Base-by-base conservation (phyloP, 108 stramenopile genomes). In the Cyclotella sp. region DNA sequence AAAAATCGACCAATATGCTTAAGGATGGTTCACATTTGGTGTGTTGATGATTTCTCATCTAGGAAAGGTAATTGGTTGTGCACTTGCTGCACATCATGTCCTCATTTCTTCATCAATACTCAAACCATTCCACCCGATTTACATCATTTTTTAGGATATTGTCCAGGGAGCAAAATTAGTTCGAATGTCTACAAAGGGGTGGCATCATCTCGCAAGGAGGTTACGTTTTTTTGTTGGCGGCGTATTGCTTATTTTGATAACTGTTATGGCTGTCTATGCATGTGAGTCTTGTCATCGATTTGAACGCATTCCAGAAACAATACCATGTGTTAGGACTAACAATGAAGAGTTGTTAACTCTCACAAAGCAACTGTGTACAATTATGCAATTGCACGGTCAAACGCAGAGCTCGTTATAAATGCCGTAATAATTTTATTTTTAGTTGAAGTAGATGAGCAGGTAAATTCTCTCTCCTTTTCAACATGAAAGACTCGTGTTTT, bases 381-480 rank as follows among this genome's bases (percentile, higher is more conserved):
- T 49, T 11, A 44, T 44, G 75, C 75, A 40, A 75, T 68, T 34
- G 64, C 75, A 18, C 34, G 44, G 19, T 55, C 65, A 16, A 60
- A 75, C 28, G 40, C 75, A 39, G 75, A 75, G 16, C 24, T 75
- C 15, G 66, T 75, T 18, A 42, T 46, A n/a, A 75, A 75, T 62
- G 64, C 66, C 46, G 75, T 75, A 14, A 68, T 75, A n/a, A 24
- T 75, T 27, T 49, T 75, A 24, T 75, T 62, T 68, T 21, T 75
- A 9, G 49, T 52, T 0, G 65, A 75, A 9, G 53, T 75, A 40
- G 75, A 75, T 64, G 75, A 75, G 75, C 53, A 68, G n/a, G 5
- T 66, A 19, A 55, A 29, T 14, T 14, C 18, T 29, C 47, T 53
- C 16, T 16, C 19, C 49, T 19, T 16, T 19, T 16, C 49, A 16